These are phyloP conservation scores for Podaxis sp. DNA, from an alignment of 768 basidiomycete species.

Conservation along the genomic window DNA sequence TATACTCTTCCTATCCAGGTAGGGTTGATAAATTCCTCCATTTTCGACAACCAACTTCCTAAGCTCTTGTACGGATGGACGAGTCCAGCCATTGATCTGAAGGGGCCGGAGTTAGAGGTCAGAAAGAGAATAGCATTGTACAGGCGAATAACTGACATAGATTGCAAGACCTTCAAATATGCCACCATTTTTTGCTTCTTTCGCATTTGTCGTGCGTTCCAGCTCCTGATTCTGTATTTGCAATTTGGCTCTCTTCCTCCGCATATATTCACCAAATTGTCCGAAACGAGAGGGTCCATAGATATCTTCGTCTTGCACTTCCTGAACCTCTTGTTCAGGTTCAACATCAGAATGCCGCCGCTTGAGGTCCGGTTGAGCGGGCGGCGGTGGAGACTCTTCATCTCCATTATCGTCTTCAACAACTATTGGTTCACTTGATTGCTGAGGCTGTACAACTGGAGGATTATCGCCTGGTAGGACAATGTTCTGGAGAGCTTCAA, in stretches of 20 bases:
- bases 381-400: constrained; percentile 30
- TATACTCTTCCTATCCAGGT: constrained; percentile 71
- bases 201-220: constrained; percentile 12
- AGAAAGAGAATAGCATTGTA: neutral
- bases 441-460: constrained; percentile 10
- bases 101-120: constrained; percentile 1
- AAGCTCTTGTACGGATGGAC: constrained; percentile 82
- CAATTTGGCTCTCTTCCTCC: constrained; percentile 84
- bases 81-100: constrained; percentile 88
- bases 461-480: constrained; percentile 45
- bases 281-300: constrained; percentile 84
- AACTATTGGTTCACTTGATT: constrained; percentile 9
- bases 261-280: constrained; percentile 85
- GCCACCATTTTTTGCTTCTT: constrained; percentile 26
- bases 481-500: constrained; percentile 40
- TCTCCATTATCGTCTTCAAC: constrained; percentile 21
- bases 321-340: constrained; percentile 15
- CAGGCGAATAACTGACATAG: constrained; percentile 54
- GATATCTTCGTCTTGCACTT: constrained; percentile 34
- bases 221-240: constrained; percentile 69
- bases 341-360: constrained; percentile 26
- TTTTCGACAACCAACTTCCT: constrained; percentile 75
- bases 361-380: constrained; percentile 38
- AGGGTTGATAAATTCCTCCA: constrained; percentile 81
- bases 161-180: constrained; percentile 76